A percentile compares a stretch with the other conserved stretches of the same genome.
Conservation (phyloP, 2,329 filamentous ascomycete species). For the Xylariomycetidae sp. region DNA sequence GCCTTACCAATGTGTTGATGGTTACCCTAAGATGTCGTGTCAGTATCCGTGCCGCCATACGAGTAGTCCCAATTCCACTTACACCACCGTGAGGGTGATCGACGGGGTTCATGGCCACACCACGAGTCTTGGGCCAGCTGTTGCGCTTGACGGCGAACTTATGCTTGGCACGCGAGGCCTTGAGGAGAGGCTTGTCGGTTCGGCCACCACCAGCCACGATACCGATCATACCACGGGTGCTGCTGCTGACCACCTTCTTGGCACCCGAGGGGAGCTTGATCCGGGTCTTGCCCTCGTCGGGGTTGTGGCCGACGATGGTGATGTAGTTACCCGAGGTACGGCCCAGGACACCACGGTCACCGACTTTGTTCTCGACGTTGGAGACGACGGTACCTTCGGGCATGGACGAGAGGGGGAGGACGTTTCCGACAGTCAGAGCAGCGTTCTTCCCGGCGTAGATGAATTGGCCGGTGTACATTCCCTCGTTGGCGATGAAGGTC, state of each 20-base stretch:
- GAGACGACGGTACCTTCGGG: slow-evolving; percentile 99
- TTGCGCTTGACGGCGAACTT: slow-evolving; percentile 99
- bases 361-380: slow-evolving; percentile 98
- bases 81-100: slow-evolving; percentile 97
- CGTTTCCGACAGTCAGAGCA: slow-evolving; percentile 91
- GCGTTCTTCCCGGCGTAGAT: slow-evolving; percentile 99
- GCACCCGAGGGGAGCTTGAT: slow-evolving; percentile 98
- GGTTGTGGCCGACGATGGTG: slow-evolving; percentile 96
- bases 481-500: slow-evolving; percentile 99
- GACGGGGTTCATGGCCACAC: slow-evolving; percentile 99
- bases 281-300: slow-evolving; percentile 98
- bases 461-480: slow-evolving; percentile 99
- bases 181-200: slow-evolving; percentile 99
- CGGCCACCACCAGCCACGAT: slow-evolving; percentile 99
- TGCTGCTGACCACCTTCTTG: slow-evolving; percentile 97
- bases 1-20: slow-evolving; percentile 99
- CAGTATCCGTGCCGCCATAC: slow-evolving; percentile 27
- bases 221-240: slow-evolving; percentile 95
- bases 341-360: slow-evolving; percentile 93
- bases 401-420: slow-evolving; percentile 89
- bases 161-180: slow-evolving; percentile 99
- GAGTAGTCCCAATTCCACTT: slow-evolving; percentile 33
- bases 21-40: slow-evolving; percentile 69
- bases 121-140: slow-evolving; percentile 99
- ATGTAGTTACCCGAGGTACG: slow-evolving; percentile 99